Conservation (phyloP, 1,139 yeast species). For the Hanseniaspora gamundiae region DNA sequence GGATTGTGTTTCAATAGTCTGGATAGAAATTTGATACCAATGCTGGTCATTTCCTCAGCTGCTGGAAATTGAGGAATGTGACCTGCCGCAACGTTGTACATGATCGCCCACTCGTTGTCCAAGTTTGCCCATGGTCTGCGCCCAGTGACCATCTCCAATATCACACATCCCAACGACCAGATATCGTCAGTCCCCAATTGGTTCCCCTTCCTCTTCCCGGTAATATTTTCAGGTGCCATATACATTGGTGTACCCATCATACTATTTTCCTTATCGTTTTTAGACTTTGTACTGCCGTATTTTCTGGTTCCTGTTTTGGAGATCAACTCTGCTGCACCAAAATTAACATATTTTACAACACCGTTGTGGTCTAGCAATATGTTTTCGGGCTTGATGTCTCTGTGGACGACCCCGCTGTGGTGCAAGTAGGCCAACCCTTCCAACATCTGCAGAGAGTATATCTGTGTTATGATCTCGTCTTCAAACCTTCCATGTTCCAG, state of each 20-base stretch:
- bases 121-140: slow-evolving; percentile 81
- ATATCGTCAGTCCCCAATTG: slow-evolving; percentile 61
- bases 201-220: slow-evolving; percentile 67
- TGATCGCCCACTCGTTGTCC: slow-evolving; percentile 96
- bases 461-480: slow-evolving; percentile 87
- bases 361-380: slow-evolving; percentile 85
- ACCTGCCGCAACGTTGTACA: slow-evolving; percentile 97
- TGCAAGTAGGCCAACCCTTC: slow-evolving; percentile 94
- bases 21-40: slow-evolving; percentile 59
- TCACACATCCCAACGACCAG: slow-evolving; percentile 79
- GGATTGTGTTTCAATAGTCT: slow-evolving; percentile 82
- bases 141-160: slow-evolving; percentile 74
- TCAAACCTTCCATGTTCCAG: slow-evolving; percentile 87
- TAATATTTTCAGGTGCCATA: slow-evolving; percentile 95
- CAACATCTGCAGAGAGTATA: slow-evolving; percentile 81
- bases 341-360: slow-evolving; percentile 87
- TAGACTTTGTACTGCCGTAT: background rate
- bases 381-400: slow-evolving; percentile 95
- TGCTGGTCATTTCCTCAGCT: slow-evolving; percentile 61
- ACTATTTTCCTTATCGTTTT: slow-evolving; percentile 13
- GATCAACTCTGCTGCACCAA: slow-evolving; percentile 94
- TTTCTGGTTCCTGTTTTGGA: slow-evolving; percentile 36
- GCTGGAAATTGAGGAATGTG: slow-evolving; percentile 81
- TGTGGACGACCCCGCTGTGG: slow-evolving; percentile 90
- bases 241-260: slow-evolving; percentile 98